phyloP scores from a whole-genome alignment of 257 asterid species.

The Jacaranda copaia region DNA sequence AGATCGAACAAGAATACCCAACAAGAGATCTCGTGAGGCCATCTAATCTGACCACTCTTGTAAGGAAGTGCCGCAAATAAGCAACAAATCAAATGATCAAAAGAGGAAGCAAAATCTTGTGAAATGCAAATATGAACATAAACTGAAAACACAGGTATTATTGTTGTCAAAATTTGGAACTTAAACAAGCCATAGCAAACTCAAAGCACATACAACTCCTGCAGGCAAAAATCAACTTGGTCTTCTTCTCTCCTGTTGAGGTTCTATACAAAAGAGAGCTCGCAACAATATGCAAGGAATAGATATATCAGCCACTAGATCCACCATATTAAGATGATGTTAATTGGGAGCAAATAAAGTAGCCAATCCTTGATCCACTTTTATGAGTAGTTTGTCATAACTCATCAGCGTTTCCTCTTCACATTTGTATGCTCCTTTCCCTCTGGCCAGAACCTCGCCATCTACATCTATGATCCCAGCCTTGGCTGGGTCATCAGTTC shows the following conservation, averaged over 20 bases:
- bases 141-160: neutral
- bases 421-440: slow-evolving; percentile 74
- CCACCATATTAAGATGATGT: slow-evolving; percentile 3
- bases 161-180: neutral
- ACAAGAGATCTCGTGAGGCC: too few species aligned
- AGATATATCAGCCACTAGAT: neutral
- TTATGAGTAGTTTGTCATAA: slow-evolving; percentile 66
- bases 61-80: too few species aligned
- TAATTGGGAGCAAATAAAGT: slow-evolving; percentile 76
- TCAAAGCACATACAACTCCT: neutral
- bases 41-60: too few species aligned
- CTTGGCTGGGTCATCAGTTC: slow-evolving; percentile 50
- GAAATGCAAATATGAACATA: too few species aligned
- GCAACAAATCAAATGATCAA: too few species aligned
- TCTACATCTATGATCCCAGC: slow-evolving; percentile 62
- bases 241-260: neutral
- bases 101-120: too few species aligned
- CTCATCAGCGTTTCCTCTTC: slow-evolving; percentile 73
- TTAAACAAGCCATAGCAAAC: slow-evolving; percentile 13
- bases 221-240: neutral
- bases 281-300: neutral
- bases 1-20: too few species aligned
- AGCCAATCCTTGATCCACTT: slow-evolving; percentile 89
- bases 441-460: slow-evolving; percentile 82
- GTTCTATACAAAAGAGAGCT: neutral